These are phyloP conservation scores for Baorangia bicolor DNA, from an alignment of 768 basidiomycete species.

Conservation along the genomic window DNA sequence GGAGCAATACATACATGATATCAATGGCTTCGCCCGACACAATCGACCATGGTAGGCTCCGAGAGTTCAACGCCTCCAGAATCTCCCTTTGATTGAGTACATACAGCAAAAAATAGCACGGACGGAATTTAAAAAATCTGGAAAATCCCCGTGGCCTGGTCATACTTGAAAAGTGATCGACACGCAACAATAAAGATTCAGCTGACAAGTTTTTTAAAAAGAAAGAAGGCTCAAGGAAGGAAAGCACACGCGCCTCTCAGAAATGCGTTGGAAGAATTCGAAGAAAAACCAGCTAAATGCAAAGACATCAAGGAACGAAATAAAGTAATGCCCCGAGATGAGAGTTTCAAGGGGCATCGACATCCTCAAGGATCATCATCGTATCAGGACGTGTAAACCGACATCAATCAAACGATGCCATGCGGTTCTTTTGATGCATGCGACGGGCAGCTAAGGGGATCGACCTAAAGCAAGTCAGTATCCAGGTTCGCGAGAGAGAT, in stretches of 20 bases:
- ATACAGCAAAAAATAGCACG: not conserved
- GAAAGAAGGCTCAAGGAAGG: not conserved
- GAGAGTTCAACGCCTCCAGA: too few relatives aligned
- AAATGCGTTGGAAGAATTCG: not conserved
- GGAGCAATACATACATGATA: too few relatives aligned
- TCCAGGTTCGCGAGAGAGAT: not conserved
- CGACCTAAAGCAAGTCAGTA: constrained; percentile 4
- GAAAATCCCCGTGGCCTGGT: not conserved
- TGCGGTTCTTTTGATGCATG: constrained; percentile 8
- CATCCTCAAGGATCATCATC: not conserved
- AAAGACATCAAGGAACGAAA: not conserved
- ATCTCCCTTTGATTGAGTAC: not conserved
- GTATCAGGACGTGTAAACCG: not conserved
- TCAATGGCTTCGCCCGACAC: too few relatives aligned
- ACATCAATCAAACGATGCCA: not conserved
- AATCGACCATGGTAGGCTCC: too few relatives aligned
- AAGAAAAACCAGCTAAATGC: not conserved
- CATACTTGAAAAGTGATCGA: not conserved
- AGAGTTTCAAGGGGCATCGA: not conserved
- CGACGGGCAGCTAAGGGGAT: not conserved
- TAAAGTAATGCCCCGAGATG: not conserved
- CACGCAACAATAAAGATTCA: not conserved
- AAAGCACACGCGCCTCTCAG: not conserved
- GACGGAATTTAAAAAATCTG: not conserved
- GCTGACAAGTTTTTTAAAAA: too few relatives aligned